Evolutionary conservation across 1,139 yeast species (phyloP).

Genomic region (Candida anutae): DNA sequence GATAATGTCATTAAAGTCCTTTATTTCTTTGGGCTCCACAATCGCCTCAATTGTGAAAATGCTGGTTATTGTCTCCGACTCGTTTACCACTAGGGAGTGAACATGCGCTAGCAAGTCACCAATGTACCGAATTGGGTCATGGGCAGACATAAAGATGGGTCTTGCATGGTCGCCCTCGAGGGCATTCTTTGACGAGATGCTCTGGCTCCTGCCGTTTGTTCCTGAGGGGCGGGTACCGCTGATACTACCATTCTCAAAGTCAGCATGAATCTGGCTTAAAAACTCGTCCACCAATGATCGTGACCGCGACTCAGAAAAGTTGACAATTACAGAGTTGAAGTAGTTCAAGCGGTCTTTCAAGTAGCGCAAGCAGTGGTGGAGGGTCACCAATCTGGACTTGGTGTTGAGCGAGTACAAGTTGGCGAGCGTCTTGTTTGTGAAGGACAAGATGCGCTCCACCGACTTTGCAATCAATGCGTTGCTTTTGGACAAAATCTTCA

Average conservation of each 20-base stretch:
- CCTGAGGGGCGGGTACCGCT: constrained; percentile 30
- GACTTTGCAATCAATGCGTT: constrained; percentile 45
- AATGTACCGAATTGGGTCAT: constrained; percentile 73
- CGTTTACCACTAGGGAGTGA: constrained; percentile 85
- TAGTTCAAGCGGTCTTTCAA: constrained; percentile 36
- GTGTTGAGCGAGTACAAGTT: constrained; percentile 29
- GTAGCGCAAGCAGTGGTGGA: constrained; percentile 28
- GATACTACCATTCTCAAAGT: constrained; percentile 23
- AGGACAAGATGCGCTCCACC: constrained; percentile 38
- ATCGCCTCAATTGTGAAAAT: constrained; percentile 20
- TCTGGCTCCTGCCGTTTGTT: background rate
- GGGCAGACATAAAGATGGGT: constrained; percentile 61
- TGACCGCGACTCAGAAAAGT: constrained; percentile 49
- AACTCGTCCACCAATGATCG: constrained; percentile 53
- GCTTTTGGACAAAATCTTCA: constrained; percentile 58
- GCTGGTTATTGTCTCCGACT: constrained; percentile 62
- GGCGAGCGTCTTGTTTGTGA: constrained; percentile 27
- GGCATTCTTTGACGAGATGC: background rate
- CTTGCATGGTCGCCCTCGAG: constrained; percentile 13
- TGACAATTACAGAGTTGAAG: constrained; percentile 41
- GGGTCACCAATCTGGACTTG: constrained; percentile 17
- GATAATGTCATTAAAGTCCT: constrained; percentile 17
- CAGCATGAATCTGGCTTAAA: constrained; percentile 40
- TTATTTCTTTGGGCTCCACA: constrained; percentile 8
- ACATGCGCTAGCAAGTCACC: constrained; percentile 89